A percentile compares a stretch with the other conserved stretches of the same genome.
phyloP scores from a whole-genome alignment of 768 basidiomycete genomes.

The Mycena olivaceomarginata region DNA sequence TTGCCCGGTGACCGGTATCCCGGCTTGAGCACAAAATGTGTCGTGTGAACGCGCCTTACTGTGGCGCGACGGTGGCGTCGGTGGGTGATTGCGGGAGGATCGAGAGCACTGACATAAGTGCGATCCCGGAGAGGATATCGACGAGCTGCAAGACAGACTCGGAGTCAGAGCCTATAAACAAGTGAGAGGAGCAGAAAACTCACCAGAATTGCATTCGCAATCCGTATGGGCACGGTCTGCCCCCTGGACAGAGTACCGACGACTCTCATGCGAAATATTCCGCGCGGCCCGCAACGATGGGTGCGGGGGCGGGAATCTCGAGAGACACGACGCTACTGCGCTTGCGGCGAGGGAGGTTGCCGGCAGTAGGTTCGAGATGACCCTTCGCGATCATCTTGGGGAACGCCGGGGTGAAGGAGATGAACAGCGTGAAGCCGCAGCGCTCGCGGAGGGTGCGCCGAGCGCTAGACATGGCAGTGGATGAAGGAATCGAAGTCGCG shows the following conservation, averaged over 20 bases:
- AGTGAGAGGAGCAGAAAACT: background rate
- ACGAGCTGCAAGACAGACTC: too few species aligned
- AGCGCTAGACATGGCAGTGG: background rate
- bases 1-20: too few species aligned
- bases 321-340: conserved; percentile 27
- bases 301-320: background rate
- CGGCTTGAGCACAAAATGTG: too few species aligned
- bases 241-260: too few species aligned
- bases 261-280: conserved; percentile 10
- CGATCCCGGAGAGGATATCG: too few species aligned
- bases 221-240: too few species aligned
- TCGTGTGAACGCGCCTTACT: too few species aligned
- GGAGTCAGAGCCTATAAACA: too few species aligned
- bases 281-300: background rate
- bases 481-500: background rate
- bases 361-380: background rate
- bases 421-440: background rate
- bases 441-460: conserved; percentile 2
- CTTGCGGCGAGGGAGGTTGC: conserved; percentile 23
- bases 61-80: too few species aligned
- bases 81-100: too few species aligned
- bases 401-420: background rate
- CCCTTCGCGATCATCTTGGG: conserved; percentile 2
- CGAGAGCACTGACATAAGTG: too few species aligned
- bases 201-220: background rate